These are phyloP conservation scores for Pythium guiyangense DNA, from an alignment of 352 stramenopile genomes.

Conservation along the genomic window DNA sequence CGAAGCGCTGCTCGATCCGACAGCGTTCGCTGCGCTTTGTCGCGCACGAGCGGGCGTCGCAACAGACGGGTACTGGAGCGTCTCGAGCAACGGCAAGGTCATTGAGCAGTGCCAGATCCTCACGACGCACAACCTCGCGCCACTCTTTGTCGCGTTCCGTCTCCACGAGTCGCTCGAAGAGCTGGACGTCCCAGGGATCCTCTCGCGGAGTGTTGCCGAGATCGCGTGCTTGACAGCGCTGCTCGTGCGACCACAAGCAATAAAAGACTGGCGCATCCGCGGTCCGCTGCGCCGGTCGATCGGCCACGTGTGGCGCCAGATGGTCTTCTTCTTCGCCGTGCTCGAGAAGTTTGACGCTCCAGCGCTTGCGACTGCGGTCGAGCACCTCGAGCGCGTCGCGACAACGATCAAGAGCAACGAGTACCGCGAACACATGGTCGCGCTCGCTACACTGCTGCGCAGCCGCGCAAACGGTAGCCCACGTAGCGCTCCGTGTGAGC, in stretches of 20 bases:
- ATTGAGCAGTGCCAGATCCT: constrained; percentile 21
- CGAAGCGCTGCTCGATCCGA: neutral
- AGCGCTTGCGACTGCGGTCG: neutral
- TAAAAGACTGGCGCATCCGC: neutral
- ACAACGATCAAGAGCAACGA: neutral
- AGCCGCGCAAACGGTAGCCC: no score
- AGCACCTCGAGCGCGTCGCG: neutral
- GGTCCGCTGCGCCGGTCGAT: constrained; percentile 11
- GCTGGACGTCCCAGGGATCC: constrained; percentile 12
- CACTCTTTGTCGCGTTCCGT: constrained; percentile 11
- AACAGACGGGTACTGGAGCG: neutral
- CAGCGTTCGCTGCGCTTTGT: constrained; percentile 1
- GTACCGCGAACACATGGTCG: constrained; percentile 4
- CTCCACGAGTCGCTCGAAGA: constrained; percentile 2
- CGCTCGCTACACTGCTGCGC: constrained; percentile 1
- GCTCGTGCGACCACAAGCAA: neutral
- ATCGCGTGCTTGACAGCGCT: constrained; percentile 3
- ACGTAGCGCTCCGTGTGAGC: no score
- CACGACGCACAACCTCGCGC: constrained; percentile 20
- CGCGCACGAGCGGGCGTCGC: neutral
- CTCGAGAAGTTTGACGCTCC: constrained; percentile 13
- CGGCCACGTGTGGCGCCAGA: constrained; percentile 14
- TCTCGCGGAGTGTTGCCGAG: neutral
- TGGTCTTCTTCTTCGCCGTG: constrained; percentile 20
- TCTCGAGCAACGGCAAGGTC: constrained; percentile 10